Percentiles rank a stretch among this genome's conserved stretches.
Evolutionary conservation across 331 rosid genomes (phyloP).

Genomic region (Telfairia occidentalis): DNA sequence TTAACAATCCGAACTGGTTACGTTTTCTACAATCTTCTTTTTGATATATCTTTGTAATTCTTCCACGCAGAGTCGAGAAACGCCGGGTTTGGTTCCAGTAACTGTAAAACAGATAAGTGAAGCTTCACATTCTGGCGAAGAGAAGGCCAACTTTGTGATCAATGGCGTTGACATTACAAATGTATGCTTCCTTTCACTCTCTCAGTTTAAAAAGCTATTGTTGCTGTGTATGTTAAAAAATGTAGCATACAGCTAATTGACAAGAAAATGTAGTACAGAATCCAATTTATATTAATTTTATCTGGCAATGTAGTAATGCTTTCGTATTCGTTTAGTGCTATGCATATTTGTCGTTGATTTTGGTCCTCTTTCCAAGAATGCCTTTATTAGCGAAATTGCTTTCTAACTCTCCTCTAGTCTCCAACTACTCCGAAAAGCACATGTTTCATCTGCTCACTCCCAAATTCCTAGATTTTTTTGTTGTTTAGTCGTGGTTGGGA

Average conservation of each 20-base stretch:
- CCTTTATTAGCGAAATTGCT: not conserved
- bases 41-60: not conserved
- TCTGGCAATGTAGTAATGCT: not conserved
- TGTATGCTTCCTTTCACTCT: slow-evolving; percentile 24
- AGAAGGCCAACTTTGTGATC: slow-evolving; percentile 58
- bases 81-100: slow-evolving; percentile 71
- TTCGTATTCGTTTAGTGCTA: not conserved
- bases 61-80: slow-evolving; percentile 42
- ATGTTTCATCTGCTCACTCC: not conserved
- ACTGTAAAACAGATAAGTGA: slow-evolving; percentile 92
- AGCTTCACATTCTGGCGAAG: slow-evolving; percentile 71
- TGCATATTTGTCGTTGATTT: not conserved
- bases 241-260: not conserved
- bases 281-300: not conserved
- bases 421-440: not conserved
- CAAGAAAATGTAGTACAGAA: not conserved
- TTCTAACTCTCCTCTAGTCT: not conserved
- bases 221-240: not conserved
- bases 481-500: not conserved
- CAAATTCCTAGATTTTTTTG: not conserved
- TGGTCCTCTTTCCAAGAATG: not conserved
- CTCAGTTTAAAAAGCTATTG: not conserved
- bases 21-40: not conserved
- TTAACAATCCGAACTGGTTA: not conserved
- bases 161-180: slow-evolving; percentile 66